Base-by-base conservation (phyloP, 2,329 filamentous ascomycete genomes). In the Apiospora koreana region DNA sequence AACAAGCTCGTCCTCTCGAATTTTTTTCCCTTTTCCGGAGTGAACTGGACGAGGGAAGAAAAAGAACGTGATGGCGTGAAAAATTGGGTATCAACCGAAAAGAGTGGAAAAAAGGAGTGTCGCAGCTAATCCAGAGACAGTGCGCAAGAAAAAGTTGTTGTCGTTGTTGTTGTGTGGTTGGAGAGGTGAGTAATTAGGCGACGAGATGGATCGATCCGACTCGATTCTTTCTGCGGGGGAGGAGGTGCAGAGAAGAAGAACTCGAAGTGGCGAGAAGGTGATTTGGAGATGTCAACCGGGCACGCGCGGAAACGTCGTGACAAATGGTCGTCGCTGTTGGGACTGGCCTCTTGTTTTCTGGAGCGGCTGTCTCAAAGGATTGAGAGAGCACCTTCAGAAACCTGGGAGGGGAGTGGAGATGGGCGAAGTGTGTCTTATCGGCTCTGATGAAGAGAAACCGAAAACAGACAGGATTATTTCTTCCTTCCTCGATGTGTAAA, bases 61-160 rank as follows among this genome's bases (percentile, higher is more conserved):
- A 67, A 68, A 48, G 66, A 68, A 48, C 66, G 66, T 68, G 42
- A 68, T 46, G 42, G 45, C 66, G 41, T 43, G 43, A 46, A 68
- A 68, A 68, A 68, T 16, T 50, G 42, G 42, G 66, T 68, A 68
- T 46, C 45, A 23, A 46, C 46, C 66, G 66, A 48, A 48, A 67
- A 41, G 66, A 48, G 66, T 46, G 42, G 66, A 46, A 68, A 67
- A 67, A 48, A 38, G 42, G 65, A 48, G 66, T 46, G 66, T 46
- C 45, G 66, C 42, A 45, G 43, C 43, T 35, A 48, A 67, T 31
- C 28, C 28, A 35, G 66, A 68, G 66, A 46, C 65, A 43, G 66
- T 31, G 28, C 43, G 66, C 42, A 68, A 48, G 43, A 48, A 31
- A 28, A n/a, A n/a, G 54, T 62, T n/a, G 31, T 62, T n/a, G 48